Evolutionary conservation across 2,329 filamentous ascomycete species (phyloP).

Genomic region (Tolypocladium paradoxum): DNA sequence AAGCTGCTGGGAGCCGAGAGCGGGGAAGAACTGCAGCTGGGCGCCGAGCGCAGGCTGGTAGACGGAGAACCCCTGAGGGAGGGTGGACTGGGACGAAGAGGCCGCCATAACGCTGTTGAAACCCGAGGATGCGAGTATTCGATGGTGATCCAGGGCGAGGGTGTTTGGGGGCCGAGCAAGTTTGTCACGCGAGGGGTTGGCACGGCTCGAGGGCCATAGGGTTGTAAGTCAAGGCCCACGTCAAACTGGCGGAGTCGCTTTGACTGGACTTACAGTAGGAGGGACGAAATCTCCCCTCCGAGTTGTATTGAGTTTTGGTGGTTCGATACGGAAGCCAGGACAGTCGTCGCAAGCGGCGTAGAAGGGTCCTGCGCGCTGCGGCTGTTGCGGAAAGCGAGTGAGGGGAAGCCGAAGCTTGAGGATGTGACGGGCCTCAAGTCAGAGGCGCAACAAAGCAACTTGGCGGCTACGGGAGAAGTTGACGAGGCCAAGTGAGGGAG

Average conservation of each 20-base stretch:
- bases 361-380: background rate
- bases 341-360: background rate
- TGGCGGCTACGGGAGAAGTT: background rate
- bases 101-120: constrained; percentile 14
- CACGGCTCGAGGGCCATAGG: background rate
- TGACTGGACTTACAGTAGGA: background rate
- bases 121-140: background rate
- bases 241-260: background rate
- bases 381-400: background rate
- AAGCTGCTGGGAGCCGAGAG: constrained; percentile 51
- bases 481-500: constrained; percentile 1
- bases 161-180: background rate
- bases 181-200: constrained; percentile 5
- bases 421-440: background rate
- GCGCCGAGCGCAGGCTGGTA: constrained; percentile 47
- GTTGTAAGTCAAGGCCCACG: background rate
- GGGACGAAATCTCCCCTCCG: background rate
- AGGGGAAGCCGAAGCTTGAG: constrained; percentile 3
- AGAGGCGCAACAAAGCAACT: background rate
- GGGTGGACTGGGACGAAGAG: constrained; percentile 8
- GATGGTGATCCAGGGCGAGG: background rate
- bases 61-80: constrained; percentile 44
- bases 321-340: background rate
- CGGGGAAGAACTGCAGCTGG: constrained; percentile 53
- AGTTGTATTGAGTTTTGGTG: background rate